Conservation (phyloP, 768 basidiomycete genomes). For the Tulasnella calospora region DNA sequence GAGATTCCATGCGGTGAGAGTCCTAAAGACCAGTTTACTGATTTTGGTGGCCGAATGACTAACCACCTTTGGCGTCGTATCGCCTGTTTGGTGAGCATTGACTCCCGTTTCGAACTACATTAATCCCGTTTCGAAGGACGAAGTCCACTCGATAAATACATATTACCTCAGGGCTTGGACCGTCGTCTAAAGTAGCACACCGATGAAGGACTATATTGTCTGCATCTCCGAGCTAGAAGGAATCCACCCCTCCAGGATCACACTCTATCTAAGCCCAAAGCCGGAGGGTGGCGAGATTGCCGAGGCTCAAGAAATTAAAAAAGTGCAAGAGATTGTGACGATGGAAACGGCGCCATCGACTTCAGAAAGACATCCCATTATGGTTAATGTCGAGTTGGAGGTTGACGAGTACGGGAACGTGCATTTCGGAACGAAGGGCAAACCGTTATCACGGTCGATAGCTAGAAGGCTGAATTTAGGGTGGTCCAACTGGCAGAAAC, state of each 20-base stretch:
- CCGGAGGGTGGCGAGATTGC: background rate
- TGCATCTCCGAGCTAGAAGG: background rate
- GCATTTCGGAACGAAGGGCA: background rate
- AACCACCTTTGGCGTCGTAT: background rate
- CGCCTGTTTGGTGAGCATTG: background rate
- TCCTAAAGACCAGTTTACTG: background rate
- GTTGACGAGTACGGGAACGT: background rate
- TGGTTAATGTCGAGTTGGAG: background rate
- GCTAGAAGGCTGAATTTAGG: background rate
- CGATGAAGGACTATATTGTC: background rate
- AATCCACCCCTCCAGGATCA: slow-evolving; percentile 7
- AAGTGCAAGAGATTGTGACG: background rate
- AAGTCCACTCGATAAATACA: background rate
- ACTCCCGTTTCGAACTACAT: background rate
- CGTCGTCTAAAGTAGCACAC: background rate
- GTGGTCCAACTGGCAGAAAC: background rate
- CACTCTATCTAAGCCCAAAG: background rate
- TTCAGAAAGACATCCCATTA: background rate
- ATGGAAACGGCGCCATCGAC: background rate
- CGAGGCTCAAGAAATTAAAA: background rate
- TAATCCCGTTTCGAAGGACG: background rate
- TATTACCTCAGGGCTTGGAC: background rate
- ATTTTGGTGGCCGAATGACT: background rate
- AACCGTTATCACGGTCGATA: background rate
- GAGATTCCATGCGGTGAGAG: background rate